Evolutionary conservation across 176 grass and related monocot species (phyloP).

Genomic region (Cenchrus americanus): DNA sequence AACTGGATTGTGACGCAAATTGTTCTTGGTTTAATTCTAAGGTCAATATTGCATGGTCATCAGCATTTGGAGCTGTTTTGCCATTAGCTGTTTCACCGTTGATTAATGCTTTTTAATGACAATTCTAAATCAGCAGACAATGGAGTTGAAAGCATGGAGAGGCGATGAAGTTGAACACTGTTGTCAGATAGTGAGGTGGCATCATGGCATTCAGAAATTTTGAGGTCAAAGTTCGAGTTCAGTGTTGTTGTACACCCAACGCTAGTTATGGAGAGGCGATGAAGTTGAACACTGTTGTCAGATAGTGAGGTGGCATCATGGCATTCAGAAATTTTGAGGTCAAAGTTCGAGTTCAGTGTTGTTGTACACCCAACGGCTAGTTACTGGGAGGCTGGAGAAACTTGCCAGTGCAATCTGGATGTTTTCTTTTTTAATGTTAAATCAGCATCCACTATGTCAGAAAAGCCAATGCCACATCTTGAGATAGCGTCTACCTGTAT

Average conservation of each 20-base stretch:
- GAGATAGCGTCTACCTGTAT: not conserved
- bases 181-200: not conserved
- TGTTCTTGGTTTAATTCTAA: not conserved
- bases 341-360: not conserved
- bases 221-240: not conserved
- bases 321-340: conserved; percentile 29
- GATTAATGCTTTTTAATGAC: not conserved
- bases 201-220: conserved; percentile 23
- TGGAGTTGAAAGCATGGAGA: conserved; percentile 17
- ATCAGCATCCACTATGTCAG: not conserved
- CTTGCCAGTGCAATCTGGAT: not conserved
- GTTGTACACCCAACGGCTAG: not conserved
- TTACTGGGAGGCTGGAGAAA: not conserved
- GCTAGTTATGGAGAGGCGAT: conserved; percentile 3
- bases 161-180: not conserved
- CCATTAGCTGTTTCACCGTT: not conserved
- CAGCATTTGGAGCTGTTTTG: not conserved
- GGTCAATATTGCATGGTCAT: not conserved
- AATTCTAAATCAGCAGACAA: conserved; percentile 35
- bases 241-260: not conserved
- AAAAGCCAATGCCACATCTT: not conserved
- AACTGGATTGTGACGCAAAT: not conserved
- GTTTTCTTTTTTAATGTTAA: not conserved
- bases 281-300: not conserved
- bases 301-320: not conserved